A percentile compares a stretch with the other conserved stretches of the same genome.
These are phyloP conservation scores for Forsythia suspensa DNA, from an alignment of 257 asterid genomes.

Conservation along the genomic window DNA sequence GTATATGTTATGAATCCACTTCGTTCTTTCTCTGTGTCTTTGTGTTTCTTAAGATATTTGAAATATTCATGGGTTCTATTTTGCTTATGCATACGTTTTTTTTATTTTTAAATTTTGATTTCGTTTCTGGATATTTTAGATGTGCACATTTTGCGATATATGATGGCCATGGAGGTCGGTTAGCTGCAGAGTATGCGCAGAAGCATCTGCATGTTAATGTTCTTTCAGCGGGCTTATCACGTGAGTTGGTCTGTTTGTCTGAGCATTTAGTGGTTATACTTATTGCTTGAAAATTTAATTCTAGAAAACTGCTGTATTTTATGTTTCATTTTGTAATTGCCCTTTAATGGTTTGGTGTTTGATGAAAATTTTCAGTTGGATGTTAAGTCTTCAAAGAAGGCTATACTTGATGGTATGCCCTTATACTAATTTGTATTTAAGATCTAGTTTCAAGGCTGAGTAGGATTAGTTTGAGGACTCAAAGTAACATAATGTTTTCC, in stretches of 20 bases:
- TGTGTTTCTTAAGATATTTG: background rate
- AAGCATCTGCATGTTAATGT: slow-evolving; percentile 83
- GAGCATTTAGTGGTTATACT: slow-evolving; percentile 24
- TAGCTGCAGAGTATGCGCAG: slow-evolving; percentile 84
- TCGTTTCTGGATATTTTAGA: slow-evolving; percentile 30
- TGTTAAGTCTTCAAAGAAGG: slow-evolving; percentile 72
- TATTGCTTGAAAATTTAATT: slow-evolving; percentile 15
- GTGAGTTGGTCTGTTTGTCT: slow-evolving; percentile 98
- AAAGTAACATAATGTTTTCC: background rate
- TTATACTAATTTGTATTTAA: background rate
- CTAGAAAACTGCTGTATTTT: background rate
- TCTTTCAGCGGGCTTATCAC: slow-evolving; percentile 94
- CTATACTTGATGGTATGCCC: slow-evolving; percentile 73
- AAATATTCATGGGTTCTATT: background rate
- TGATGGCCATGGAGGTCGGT: slow-evolving; percentile 90
- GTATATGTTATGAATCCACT: background rate
- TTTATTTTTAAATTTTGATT: background rate
- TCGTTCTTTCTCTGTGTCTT: background rate
- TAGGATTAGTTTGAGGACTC: slow-evolving; percentile 14
- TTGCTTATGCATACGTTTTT: background rate
- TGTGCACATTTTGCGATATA: slow-evolving; percentile 87
- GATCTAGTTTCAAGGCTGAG: background rate
- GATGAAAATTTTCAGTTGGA: slow-evolving; percentile 65
- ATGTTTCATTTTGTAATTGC: slow-evolving; percentile 14
- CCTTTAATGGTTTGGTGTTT: slow-evolving; percentile 10